A percentile compares a stretch with the other conserved stretches of the same genome.
These are phyloP conservation scores for Actinomortierella ambigua DNA, from an alignment of 371 early-diverging fungal species.

Conservation along the genomic window DNA sequence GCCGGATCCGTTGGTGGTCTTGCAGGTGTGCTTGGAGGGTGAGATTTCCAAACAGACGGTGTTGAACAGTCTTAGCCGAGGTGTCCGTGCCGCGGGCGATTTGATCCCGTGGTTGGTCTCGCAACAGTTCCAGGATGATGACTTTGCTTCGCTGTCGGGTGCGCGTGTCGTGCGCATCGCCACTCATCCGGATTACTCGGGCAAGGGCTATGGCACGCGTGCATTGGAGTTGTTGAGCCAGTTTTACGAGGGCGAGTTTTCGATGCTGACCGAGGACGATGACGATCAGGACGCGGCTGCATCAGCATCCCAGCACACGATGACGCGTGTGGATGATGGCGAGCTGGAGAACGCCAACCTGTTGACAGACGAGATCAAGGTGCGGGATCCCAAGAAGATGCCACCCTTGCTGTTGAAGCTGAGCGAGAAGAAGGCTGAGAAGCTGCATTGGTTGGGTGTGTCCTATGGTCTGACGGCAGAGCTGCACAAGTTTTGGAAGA, in stretches of 20 bases:
- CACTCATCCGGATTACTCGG: conserved; percentile 96
- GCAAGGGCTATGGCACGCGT: conserved; percentile 97
- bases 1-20: conserved; percentile 94
- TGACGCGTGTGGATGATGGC: conserved; percentile 60
- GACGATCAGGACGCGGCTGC: conserved; percentile 42
- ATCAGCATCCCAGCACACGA: conserved; percentile 49
- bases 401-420: conserved; percentile 87
- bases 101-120: conserved; percentile 98
- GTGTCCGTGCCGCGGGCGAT: conserved; percentile 92
- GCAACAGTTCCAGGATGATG: conserved; percentile 95
- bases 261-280: conserved; percentile 72
- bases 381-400: conserved; percentile 89
- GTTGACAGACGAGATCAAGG: conserved; percentile 75
- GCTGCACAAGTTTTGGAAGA: conserved; percentile 98
- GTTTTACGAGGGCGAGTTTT: conserved; percentile 85
- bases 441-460: conserved; percentile 96
- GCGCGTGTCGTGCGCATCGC: conserved; percentile 99
- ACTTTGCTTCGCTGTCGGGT: conserved; percentile 93
- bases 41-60: conserved; percentile 88
- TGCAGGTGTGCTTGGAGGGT: conserved; percentile 96
- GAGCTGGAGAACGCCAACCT: conserved; percentile 71
- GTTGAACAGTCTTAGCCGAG: conserved; percentile 82
- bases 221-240: conserved; percentile 86
- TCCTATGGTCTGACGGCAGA: conserved; percentile 92
- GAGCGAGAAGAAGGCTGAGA: conserved; percentile 77